Evolutionary conservation across 768 basidiomycete species (phyloP).

Genomic region (Boletales sp.): DNA sequence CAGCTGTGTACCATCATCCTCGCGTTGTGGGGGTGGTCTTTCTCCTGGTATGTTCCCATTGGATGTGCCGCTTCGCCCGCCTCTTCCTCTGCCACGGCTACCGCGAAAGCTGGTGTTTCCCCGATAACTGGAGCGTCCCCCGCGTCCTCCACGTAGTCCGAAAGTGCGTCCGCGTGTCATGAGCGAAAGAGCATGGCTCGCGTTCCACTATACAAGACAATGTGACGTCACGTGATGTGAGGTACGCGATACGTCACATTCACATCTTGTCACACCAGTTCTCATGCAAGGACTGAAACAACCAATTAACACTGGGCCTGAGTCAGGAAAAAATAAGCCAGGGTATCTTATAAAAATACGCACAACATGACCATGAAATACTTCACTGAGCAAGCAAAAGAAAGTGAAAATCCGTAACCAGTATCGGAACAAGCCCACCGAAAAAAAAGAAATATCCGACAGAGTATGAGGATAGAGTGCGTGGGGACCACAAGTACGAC

Average conservation of each 20-base stretch:
- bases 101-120: conserved; percentile 39
- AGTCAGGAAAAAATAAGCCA: conserved; percentile 4
- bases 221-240: conserved; percentile 22
- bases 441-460: conserved; percentile 1
- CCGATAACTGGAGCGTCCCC: conserved; percentile 34
- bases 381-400: conserved; percentile 5
- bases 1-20: conserved; percentile 86
- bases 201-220: too few relatives aligned
- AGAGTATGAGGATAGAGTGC: conserved; percentile 3
- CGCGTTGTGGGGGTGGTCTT: conserved; percentile 56
- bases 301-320: too few relatives aligned
- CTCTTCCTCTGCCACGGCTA: conserved; percentile 48
- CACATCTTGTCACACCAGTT: background rate
- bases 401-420: conserved; percentile 20
- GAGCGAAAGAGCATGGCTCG: background rate
- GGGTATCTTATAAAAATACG: conserved; percentile 27
- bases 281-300: too few relatives aligned
- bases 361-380: conserved; percentile 3
- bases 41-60: conserved; percentile 38
- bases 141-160: conserved; percentile 47
- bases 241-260: conserved; percentile 23
- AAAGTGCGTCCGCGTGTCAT: conserved; percentile 50
- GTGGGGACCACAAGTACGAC: conserved; percentile 5
- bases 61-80: conserved; percentile 29
- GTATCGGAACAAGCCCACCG: conserved; percentile 11